Base-by-base conservation (phyloP, 2,329 filamentous ascomycete genomes). In the Claviceps cyperi region DNA sequence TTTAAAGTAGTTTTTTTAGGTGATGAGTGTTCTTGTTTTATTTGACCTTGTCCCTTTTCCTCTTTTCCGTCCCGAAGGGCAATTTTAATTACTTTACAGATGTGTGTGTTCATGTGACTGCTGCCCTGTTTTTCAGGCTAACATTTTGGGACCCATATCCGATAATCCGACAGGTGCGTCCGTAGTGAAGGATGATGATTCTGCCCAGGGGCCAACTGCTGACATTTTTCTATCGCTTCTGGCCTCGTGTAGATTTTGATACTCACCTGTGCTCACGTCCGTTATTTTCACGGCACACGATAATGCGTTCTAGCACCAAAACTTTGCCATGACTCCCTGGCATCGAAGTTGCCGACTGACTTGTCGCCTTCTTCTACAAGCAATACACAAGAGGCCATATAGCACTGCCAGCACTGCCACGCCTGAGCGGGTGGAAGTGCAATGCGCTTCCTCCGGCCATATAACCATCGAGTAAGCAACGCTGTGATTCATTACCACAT, bases 381-480 rank as follows among this genome's bases (percentile, higher is more conserved):
- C 19, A 37, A 14, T 35, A 35, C 36, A 24, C 28, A 45, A 6
- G 14, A 51, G 55, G 37, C 19, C 39, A 14, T 55, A 48, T 17
- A 54, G 53, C 49, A 58, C 52, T 14, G 52, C 50, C 43, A 54
- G 53, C 49, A 58, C 52, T 14, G 51, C 51, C 41, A 37, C 37
- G 8, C 43, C 51, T 52, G 65, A 74, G 50, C 67, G 71, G 47
- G 60, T 78, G 48, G 59, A 62, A 2, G 67, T 79, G 9, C 64
- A 61, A 38, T 74, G 69, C 50, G 73, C 71, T 48, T 77, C 72
- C 1, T 68, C 72, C 2, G 75, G 76, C 21, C 58, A 62, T 55
- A 68, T 78, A 40, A 67, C 64, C 13, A 64, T 80, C 48, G 75
- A 76, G 76, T 78, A 59, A 54, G 43, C 32, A 46, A 46, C 37